These are phyloP conservation scores for Peterozyma xylosa DNA, from an alignment of 805 yeast species.

Conservation along the genomic window DNA sequence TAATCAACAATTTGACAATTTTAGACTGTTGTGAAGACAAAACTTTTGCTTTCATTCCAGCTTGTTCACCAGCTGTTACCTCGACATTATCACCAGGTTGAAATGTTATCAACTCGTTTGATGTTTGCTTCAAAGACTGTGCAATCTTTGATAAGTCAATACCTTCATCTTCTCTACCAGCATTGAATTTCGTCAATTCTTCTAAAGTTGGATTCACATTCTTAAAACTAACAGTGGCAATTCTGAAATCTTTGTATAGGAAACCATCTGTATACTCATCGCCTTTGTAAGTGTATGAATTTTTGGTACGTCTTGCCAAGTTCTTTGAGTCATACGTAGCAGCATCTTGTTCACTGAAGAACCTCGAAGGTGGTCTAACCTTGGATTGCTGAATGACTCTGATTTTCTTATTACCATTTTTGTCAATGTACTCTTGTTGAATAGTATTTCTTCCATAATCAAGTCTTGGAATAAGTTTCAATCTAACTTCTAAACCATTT, in stretches of 20 bases:
- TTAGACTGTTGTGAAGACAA: slow-evolving; percentile 51
- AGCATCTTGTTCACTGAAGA: slow-evolving; percentile 87
- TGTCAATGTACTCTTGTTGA: slow-evolving; percentile 14
- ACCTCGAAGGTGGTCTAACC: slow-evolving; percentile 74
- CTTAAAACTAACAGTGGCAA: slow-evolving; percentile 74
- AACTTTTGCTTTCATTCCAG: slow-evolving; percentile 80
- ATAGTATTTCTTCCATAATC: slow-evolving; percentile 69
- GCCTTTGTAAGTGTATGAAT: slow-evolving; percentile 64
- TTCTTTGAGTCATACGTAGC: slow-evolving; percentile 71
- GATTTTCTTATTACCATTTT: slow-evolving; percentile 25
- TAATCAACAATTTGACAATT: slow-evolving; percentile 43
- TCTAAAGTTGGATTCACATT: slow-evolving; percentile 79
- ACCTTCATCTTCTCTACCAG: slow-evolving; percentile 75
- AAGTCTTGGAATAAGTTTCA: slow-evolving; percentile 86
- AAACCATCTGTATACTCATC: slow-evolving; percentile 91
- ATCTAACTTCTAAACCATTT: slow-evolving; percentile 90
- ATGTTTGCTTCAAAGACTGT: slow-evolving; percentile 66
- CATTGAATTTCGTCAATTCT: slow-evolving; percentile 76
- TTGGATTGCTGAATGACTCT: slow-evolving; percentile 46
- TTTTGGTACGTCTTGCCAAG: slow-evolving; percentile 57
- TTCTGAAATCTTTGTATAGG: slow-evolving; percentile 76
- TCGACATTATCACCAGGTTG: slow-evolving; percentile 95
- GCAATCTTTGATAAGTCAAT: slow-evolving; percentile 84
- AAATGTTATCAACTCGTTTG: slow-evolving; percentile 51
- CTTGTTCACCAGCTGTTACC: slow-evolving; percentile 87